Evolutionary conservation across 2,329 filamentous ascomycete species (phyloP), one percentile per base, ranked within the genome.

Genomic region (Hymenoscyphus scutula): DNA sequence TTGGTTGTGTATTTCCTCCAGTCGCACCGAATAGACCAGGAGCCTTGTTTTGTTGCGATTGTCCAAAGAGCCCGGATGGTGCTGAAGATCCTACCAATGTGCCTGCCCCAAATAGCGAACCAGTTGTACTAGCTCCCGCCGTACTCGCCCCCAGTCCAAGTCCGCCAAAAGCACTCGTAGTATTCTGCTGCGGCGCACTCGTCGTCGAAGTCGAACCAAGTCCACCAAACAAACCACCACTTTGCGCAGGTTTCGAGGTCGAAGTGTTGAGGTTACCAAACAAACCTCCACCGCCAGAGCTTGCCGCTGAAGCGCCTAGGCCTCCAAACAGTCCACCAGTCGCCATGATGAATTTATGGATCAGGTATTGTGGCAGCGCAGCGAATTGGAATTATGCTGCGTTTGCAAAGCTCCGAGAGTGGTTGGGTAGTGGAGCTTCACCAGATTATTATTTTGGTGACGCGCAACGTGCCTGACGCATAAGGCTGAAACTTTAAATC

Each of bases 321-420:
- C 30, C 51, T 17, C 66, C 64, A 51, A 66, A 68, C 5, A 67
- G 45, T 25, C 64, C 58, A 17, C 29, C 30, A 48, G 45, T 56
- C 58, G 23, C 30, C 45, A 41, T 56, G 23, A 25, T 54, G 53
- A 54, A 6, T n/a, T 30, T 32, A 54, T 11, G 23, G 29, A 56
- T 17, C n/a, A 30, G 37, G 6, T 15, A 56, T 32, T 30, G 17
- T 11, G 29, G 34, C 23, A 15, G 53, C 29, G 30, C 30, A 56
- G 19, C 27, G 27, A 56, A 23, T 23, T 5, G 25, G 38, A n/a
- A 56, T 71, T 69, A 7, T 71, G 68, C 58, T 59, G 66, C 61
- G 63, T 68, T 60, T 54, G 71, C 68, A 29, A 72, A 68, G 15
- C 71, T 34, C 15, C 13, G 60, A 11, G 19, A 51, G 45, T 51